These are phyloP conservation scores for Vitis cinerea DNA, from an alignment of 164 flowering plant genomes.

Conservation along the genomic window DNA sequence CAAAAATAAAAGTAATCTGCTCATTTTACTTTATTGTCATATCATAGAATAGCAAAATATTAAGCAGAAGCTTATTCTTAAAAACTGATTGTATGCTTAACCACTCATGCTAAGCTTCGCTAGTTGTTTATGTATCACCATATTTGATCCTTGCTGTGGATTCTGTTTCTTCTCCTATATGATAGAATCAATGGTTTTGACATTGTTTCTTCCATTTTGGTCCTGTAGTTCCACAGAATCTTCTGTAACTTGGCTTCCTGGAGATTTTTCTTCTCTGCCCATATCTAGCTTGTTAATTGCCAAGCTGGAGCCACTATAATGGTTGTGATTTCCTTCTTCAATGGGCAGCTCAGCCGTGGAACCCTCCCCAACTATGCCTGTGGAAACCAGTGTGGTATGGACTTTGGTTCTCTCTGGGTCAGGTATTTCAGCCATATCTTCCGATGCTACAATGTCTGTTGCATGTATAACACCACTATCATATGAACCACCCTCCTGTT, in stretches of 20 bases:
- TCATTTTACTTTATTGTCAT: background rate
- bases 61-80: background rate
- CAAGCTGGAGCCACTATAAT: background rate
- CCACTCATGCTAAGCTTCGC: background rate
- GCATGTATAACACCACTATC: background rate
- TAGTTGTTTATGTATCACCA: background rate
- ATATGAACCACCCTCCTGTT: constrained; percentile 10
- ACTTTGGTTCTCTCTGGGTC: constrained; percentile 3
- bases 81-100: background rate
- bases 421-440: constrained; percentile 3
- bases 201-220: background rate
- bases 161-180: background rate
- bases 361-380: background rate
- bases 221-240: background rate
- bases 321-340: background rate
- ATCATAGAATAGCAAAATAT: background rate
- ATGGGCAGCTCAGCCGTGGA: background rate
- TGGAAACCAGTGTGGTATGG: background rate
- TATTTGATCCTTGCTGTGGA: background rate
- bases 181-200: background rate
- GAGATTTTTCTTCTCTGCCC: too few species aligned
- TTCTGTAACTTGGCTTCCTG: background rate
- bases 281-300: background rate
- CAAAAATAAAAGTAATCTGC: background rate
- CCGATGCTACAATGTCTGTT: constrained; percentile 1